Base-by-base conservation (phyloP, 208 protist genomes). In the Acanthamoeba sp. region DNA sequence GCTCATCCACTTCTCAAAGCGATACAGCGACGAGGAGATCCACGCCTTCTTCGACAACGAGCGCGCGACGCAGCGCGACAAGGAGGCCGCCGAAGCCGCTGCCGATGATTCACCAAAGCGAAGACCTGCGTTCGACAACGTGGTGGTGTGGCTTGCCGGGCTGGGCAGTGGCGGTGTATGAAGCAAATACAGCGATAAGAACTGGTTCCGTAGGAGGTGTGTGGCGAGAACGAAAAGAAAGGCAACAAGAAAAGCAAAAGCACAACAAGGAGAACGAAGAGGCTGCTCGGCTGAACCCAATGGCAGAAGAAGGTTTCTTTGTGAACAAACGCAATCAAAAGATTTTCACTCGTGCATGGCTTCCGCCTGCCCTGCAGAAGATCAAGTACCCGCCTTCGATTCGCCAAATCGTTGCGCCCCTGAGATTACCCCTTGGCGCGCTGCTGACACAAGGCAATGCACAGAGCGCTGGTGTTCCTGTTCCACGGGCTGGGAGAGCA, bases 401-500 rank as follows among this genome's bases (percentile, higher is more conserved):
- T 18, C 0, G 20, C 14, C 14, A 52, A 12, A 22, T 22, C 48
- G n/a, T n/a, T n/a, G n/a, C n/a, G n/a, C n/a, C n/a, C n/a, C n/a
- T n/a, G n/a, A n/a, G n/a, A n/a, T n/a, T n/a, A n/a, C 48, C 2
- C 24, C 38, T 57, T 57, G 27, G 12, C 27, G 2, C 10, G 48
- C 5, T 14, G 42, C 22, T 6, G 22, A 0, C 57, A 32, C 1
- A 22, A 4, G 45, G 78, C n/a, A 20, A 29, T 20, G 9, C 7
- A 29, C 29, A 91, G 85, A 29, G 85, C 57, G 20, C 57, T 91
- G 55, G 85, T 91, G 27, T 76, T 91, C 36, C 24, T 91, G 50
- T 91, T 91, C 27, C 85, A 91, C 40, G 85, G 85, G 7, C 24
- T 91, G 59, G 85, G 85, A 18, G 85, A 91, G 57, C 85, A 91